phyloP scores from a whole-genome alignment of 2,329 filamentous ascomycete species.

The Hypocreales sp. region DNA sequence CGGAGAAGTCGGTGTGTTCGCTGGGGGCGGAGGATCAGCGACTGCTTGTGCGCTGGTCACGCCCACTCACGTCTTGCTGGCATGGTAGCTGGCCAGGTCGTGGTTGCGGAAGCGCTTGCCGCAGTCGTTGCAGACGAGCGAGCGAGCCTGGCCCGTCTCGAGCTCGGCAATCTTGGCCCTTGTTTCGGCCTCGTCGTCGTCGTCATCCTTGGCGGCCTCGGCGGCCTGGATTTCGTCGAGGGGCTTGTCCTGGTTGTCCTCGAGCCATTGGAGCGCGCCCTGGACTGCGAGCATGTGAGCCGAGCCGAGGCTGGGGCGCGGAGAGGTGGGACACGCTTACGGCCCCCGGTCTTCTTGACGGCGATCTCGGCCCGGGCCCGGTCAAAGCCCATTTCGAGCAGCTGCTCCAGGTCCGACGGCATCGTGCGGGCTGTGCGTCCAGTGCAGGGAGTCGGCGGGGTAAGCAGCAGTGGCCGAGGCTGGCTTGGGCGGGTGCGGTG shows the following conservation, averaged over 20 bases:
- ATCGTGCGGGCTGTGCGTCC: constrained; percentile 26
- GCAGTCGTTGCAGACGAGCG: constrained; percentile 87
- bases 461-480: not conserved
- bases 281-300: constrained; percentile 42
- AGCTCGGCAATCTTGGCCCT: constrained; percentile 47
- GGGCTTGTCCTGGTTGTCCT: constrained; percentile 76
- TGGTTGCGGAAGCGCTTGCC: constrained; percentile 77
- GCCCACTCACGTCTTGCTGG: constrained; percentile 55
- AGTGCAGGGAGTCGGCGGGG: not conserved
- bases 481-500: constrained; percentile 1
- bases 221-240: constrained; percentile 61
- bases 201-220: constrained; percentile 19
- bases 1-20: constrained; percentile 78
- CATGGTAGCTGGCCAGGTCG: constrained; percentile 77
- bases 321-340: constrained; percentile 31
- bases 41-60: not conserved
- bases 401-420: constrained; percentile 41
- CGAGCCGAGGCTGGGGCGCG: not conserved
- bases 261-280: constrained; percentile 86
- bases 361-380: constrained; percentile 68
- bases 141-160: constrained; percentile 54
- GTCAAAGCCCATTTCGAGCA: constrained; percentile 69
- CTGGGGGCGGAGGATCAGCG: constrained; percentile 22
- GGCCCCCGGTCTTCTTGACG: constrained; percentile 64
- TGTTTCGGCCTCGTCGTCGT: constrained; percentile 32